Base-by-base conservation (phyloP, 805 yeast genomes). In the Spathaspora boniae region DNA sequence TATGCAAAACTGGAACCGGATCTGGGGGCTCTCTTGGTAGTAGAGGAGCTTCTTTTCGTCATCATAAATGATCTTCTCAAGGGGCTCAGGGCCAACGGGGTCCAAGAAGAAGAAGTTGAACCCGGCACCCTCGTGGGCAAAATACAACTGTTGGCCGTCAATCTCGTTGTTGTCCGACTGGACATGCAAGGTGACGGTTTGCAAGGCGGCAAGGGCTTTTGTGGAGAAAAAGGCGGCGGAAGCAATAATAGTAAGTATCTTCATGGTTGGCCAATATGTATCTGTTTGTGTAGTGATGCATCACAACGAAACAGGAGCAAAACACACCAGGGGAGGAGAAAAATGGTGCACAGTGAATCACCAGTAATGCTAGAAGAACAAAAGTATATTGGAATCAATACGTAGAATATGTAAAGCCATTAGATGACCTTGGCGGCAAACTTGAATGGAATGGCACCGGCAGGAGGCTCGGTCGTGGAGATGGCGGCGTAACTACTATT, bases 61-160 rank as follows among this genome's bases (percentile, higher is more conserved):
- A 23, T 52, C 51, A 44, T 54, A 61, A 30, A 42, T 32, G 21
- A 54, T 43, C 9, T 40, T 41, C 19, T 42, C 46, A 25, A 58
- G 48, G 12, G 25, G 14, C 17, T 35, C 25, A 14, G 56, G 57
- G 14, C 33, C 37, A 9, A 31, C 21, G n/a, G n/a, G n/a, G 22
- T 32, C 31, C 29, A 62, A 41, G 52, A 62, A 58, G 23, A 63
- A 45, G 51, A 67, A 70, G 54, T 59, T 52, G 39, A 66, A 48
- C 35, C 64, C 75, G 34, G 75, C 75, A 45, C 74, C 75, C 47
- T 62, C 70, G 46, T 68, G 76, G 27, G 39, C 38, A 21, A 56
- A 40, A 31, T 26, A 26, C 12, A 22, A 22, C 12, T 11, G 11
- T 12, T 22, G 25, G 11, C 29, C 29, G 11, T 26, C 29, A 26